Conservation (phyloP, 2,329 filamentous ascomycete genomes). For the Clarireedia paspali region DNA sequence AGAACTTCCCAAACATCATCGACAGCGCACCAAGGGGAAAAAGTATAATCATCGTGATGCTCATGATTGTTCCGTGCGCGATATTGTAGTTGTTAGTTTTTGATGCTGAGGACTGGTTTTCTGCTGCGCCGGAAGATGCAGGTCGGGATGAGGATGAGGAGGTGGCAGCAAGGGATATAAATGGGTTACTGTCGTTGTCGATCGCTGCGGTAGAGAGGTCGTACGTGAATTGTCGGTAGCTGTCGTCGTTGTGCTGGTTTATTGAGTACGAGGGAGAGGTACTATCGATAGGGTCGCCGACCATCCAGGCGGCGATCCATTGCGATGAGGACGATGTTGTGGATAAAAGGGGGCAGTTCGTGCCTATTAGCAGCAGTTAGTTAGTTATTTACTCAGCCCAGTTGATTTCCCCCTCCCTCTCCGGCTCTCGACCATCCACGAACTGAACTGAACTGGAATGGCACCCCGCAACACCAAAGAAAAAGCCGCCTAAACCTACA, state of each 20-base stretch:
- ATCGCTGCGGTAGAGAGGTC: constrained; percentile 22
- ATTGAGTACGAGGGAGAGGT: constrained; percentile 12
- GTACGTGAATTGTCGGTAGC: constrained; percentile 15
- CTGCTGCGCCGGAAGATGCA: background rate
- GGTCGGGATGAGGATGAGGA: constrained; percentile 6
- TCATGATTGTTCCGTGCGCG: constrained; percentile 54
- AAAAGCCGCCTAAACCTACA: constrained; percentile 30
- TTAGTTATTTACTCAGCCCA: too few relatives aligned
- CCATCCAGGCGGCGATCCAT: constrained; percentile 25
- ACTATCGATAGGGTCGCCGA: constrained; percentile 18
- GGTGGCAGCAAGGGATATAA: constrained; percentile 9
- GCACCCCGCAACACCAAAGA: too few relatives aligned
- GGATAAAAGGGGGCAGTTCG: constrained; percentile 14
- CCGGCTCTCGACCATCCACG: too few relatives aligned
- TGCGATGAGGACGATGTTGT: constrained; percentile 13
- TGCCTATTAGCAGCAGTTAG: constrained; percentile 4
- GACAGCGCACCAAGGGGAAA: constrained; percentile 53
- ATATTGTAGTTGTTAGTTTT: constrained; percentile 14
- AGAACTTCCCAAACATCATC: constrained; percentile 46
- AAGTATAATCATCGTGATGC: constrained; percentile 47
- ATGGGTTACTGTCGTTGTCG: constrained; percentile 20
- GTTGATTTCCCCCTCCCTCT: too few relatives aligned
- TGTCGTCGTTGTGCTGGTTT: constrained; percentile 14
- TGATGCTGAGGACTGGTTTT: background rate
- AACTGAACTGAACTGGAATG: too few relatives aligned